Base-by-base conservation (phyloP, 2,329 filamentous ascomycete species). In the Fusarium cicatricum region DNA sequence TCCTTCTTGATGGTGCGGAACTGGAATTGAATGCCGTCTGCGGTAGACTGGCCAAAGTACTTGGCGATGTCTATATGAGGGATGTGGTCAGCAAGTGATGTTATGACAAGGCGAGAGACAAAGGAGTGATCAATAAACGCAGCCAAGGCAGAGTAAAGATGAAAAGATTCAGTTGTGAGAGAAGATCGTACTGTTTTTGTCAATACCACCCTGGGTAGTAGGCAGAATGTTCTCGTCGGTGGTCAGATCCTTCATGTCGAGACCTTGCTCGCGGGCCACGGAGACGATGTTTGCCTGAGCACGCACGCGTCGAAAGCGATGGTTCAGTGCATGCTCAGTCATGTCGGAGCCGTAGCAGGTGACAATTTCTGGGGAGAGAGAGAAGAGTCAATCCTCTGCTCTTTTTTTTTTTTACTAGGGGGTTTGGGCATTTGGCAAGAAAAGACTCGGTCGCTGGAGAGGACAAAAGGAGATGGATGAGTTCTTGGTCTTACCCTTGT, bases 41-140 rank as follows among this genome's bases (percentile, higher is more conserved):
- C 68, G 0, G 84, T 88, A 4, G 82, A 85, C 52, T 85, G 83
- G 21, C 84, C 85, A 60, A 85, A 87, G 71, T 82, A 81, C 56
- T 80, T 83, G 55, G 82, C 80, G 44, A 87, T 86, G 37, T 85
- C 85, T 87, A 43, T 11, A n/a, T 15, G n/a, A 34, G 8, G 33
- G 11, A 23, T 16, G 45, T 39, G 29, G 34, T 60, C 17, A 61
- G 59, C 23, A 26, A 33, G n/a, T 4, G 21, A 12, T 33, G 32
- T 17, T 43, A n/a, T 4, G 11, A 23, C 3, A 15, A 19, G 15
- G 28, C 4, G 29, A 32, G 28, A n/a, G n/a, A 52, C 38, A 41
- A 23, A 43, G 49, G 17, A 34, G 21, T 32, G 40, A 37, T 31
- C 3, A 32, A 21, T 37, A 41, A 42, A 42, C 23, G 6, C 5